Base-by-base conservation (phyloP, 306 rosid genomes). In the Oemleria cerasiformis region DNA sequence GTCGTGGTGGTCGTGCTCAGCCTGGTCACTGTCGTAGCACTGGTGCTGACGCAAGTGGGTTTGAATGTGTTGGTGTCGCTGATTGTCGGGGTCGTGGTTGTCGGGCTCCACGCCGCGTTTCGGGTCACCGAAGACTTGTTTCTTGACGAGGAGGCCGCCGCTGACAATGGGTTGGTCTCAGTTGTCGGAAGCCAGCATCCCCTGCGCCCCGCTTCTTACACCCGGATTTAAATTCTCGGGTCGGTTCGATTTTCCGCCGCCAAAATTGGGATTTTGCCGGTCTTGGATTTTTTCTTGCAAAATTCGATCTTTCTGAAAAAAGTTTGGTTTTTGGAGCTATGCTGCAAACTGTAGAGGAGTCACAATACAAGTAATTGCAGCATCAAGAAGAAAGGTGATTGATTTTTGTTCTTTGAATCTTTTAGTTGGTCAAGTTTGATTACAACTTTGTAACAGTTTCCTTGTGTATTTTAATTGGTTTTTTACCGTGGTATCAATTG, bases 51-150 rank as follows among this genome's bases (percentile, higher is more conserved):
- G 21, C 56, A 69, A 40, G 89, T 80, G 53, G 85, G 89, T 1
- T 14, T 81, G 36, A 85, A 85, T 57, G 79, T 85, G 25, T 47
- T 85, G 75, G 83, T 83, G 49, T 49, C 89, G n/a, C 38, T 85
- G 63, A 66, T 80, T 0, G 62, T 83, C 17, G 87, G 78, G 36
- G 83, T 65, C 5, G 79, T 70, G 2, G 53, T 80, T n/a, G 79
- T 85, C 0, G 89, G 81, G 16, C 55, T 82, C n/a, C 89, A 85
- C 72, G 79, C 86, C 0, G 85, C 87, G 59, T 85, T 82, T 73
- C 77, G 89, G 19, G 49, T 19, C 17, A 82, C 83, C 4, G 85
- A 78, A n/a, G 89, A 85, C 39, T 75, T 82, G 81, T 85, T 79
- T 72, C 77, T 80, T 21, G 85, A 82, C 9, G 81, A 82, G 63